Conservation (phyloP, 257 asterid species). For the Solanum tarijense region DNA sequence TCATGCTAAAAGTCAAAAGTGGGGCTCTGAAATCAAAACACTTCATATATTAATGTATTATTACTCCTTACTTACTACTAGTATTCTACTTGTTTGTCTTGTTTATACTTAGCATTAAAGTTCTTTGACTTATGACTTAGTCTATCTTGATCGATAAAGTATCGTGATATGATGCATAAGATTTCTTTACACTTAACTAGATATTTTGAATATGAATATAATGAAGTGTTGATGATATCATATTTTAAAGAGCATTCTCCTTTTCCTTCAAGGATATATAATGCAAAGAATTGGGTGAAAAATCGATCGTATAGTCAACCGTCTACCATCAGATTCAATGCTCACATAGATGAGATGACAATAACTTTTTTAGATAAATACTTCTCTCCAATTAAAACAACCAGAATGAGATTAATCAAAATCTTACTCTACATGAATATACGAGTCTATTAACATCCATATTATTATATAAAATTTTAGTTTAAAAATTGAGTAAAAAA, state of each 20-base stretch:
- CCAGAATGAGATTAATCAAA: no score
- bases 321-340: no score
- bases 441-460: no score
- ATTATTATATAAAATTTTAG: no score
- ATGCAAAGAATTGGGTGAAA: background rate
- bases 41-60: background rate
- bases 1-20: constrained; percentile 22
- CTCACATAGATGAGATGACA: background rate
- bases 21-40: constrained; percentile 16
- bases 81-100: constrained; percentile 12
- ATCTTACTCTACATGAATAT: no score
- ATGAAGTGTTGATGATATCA: background rate
- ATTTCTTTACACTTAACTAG: background rate
- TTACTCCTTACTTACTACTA: background rate
- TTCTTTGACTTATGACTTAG: background rate
- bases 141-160: background rate
- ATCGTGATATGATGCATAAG: background rate
- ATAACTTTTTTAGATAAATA: no score
- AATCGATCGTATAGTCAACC: no score
- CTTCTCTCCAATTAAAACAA: background rate
- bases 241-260: background rate
- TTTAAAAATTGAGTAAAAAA: background rate
- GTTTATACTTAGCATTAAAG: background rate
- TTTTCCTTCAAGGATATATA: no score
- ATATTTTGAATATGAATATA: background rate